Evolutionary conservation across 2,329 filamentous ascomycete species (phyloP), one percentile per base, ranked within the genome.

Genomic region (Colletotrichum karsti): DNA sequence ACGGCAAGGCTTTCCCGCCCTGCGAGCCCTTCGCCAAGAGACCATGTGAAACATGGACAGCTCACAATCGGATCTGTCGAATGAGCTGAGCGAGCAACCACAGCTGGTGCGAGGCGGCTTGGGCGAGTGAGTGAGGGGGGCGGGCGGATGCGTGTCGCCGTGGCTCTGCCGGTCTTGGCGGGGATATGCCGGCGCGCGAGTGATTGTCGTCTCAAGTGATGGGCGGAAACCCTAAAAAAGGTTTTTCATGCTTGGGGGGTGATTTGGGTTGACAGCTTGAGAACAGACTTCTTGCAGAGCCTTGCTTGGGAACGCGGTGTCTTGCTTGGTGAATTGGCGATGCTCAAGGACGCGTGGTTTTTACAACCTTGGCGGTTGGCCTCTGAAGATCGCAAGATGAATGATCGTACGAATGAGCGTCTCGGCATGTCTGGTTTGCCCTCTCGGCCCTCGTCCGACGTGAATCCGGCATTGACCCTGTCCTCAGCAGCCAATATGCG

Each of bases 151-250:
- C 60, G 65, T 59, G 63, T 67, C 50, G n/a, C 37, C 35, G 65
- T 65, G 65, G 65, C 65, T 65, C 65, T 68, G 60, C 39, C 35
- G 12, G 28, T 33, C 65, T 68, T 68, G 65, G 65, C 65, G 65
- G 60, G 44, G 46, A 65, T 68, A 13, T 46, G 46, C 65, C 61
- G 46, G 46, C 37, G 37, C n/a, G 59, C 59, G 53, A 53, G 46
- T 22, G 56, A 28, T 63, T 57, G 35, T 46, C 58, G 18, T 63
- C 51, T n/a, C 42, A 51, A 57, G 35, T 28, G 35, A 67, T 54
- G 39, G 15, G 37, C 22, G 18, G 37, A 65, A 54, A 41, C 46
- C 24, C 20, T 41, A 33, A 39, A 26, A 26, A 3, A 57, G n/a
- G 12, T 20, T 30, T 53, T 22, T 8, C n/a, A n/a, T 20, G 18